Conservation (phyloP, 2,329 filamentous ascomycete genomes). For the Podosphaera xanthii region DNA sequence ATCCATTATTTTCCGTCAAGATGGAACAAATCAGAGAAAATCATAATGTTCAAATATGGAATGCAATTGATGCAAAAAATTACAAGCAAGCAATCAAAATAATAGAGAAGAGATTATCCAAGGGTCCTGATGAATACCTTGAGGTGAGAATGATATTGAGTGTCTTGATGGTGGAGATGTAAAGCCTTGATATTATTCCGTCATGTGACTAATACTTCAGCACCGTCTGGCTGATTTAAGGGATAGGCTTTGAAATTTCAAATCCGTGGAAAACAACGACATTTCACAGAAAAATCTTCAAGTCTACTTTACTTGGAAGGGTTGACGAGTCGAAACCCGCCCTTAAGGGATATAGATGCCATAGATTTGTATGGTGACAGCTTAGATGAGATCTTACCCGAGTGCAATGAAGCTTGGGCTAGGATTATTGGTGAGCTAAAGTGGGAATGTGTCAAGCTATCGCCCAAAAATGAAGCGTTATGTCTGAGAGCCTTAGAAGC, state of each 20-base stretch:
- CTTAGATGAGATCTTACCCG: constrained; percentile 9
- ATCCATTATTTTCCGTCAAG: not conserved
- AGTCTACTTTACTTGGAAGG: constrained; percentile 12
- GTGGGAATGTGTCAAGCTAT: constrained; percentile 14
- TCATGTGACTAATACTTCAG: constrained; percentile 6
- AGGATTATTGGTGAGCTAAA: constrained; percentile 14
- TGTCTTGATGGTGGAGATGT: not conserved
- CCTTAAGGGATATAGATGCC: constrained; percentile 12
- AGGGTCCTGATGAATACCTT: constrained; percentile 14
- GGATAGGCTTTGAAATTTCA: constrained; percentile 15
- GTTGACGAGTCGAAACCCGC: constrained; percentile 8
- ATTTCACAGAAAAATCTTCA: constrained; percentile 11
- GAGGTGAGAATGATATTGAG: constrained; percentile 11
- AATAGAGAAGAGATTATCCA: constrained; percentile 16
- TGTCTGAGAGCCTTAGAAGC: constrained; percentile 13
- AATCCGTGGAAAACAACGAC: constrained; percentile 11
- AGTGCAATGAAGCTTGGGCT: constrained; percentile 9
- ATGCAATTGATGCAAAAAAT: constrained; percentile 16
- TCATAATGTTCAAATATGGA: constrained; percentile 15
- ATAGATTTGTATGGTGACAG: constrained; percentile 15
- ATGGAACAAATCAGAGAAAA: constrained; percentile 13
- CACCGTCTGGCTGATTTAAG: constrained; percentile 4
- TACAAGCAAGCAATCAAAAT: constrained; percentile 17
- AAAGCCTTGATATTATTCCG: not conserved
- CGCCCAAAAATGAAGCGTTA: constrained; percentile 14